phyloP scores from a whole-genome alignment of 2,329 filamentous ascomycete genomes.

The Dactylellina parvicollis region DNA sequence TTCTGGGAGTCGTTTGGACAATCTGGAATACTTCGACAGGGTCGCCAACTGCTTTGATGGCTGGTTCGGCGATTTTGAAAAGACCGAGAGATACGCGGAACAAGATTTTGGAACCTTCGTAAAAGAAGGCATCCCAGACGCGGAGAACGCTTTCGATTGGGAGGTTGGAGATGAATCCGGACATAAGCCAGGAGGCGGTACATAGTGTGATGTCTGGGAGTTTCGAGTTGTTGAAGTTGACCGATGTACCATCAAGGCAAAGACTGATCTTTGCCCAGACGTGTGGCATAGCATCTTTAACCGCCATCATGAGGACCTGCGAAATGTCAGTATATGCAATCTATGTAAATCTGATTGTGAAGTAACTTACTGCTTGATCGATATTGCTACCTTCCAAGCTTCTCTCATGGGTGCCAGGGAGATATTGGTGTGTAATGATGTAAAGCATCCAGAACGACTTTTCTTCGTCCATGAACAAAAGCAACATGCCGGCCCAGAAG shows the following conservation, averaged over 20 bases:
- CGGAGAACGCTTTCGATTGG: slow-evolving; percentile 91
- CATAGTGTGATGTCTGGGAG: slow-evolving; percentile 91
- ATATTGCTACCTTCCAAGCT: slow-evolving; percentile 92
- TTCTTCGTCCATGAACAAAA: slow-evolving; percentile 91
- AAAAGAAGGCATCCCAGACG: slow-evolving; percentile 96
- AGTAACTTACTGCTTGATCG: slow-evolving; percentile 74
- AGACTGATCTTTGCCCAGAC: slow-evolving; percentile 90
- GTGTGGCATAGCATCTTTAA: slow-evolving; percentile 81
- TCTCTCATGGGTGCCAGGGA: slow-evolving; percentile 90
- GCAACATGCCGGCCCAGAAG: slow-evolving; percentile 87
- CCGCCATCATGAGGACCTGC: slow-evolving; percentile 78
- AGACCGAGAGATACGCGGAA: slow-evolving; percentile 91
- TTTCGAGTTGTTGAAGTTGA: slow-evolving; percentile 60
- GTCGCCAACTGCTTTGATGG: slow-evolving; percentile 81
- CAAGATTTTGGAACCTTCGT: slow-evolving; percentile 91
- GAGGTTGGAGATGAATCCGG: slow-evolving; percentile 89
- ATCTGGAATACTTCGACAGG: slow-evolving; percentile 97
- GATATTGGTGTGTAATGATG: slow-evolving; percentile 85
- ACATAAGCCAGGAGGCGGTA: slow-evolving; percentile 98
- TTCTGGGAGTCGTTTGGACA: slow-evolving; percentile 84
- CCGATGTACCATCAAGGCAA: slow-evolving; percentile 70
- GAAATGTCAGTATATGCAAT: slow-evolving; percentile 1
- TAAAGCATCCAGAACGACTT: slow-evolving; percentile 93
- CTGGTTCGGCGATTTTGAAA: slow-evolving; percentile 84
- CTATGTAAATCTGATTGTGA: not conserved